Evolutionary conservation across 805 yeast genomes (phyloP).

Genomic region (Saccharomycopsis microspora): DNA sequence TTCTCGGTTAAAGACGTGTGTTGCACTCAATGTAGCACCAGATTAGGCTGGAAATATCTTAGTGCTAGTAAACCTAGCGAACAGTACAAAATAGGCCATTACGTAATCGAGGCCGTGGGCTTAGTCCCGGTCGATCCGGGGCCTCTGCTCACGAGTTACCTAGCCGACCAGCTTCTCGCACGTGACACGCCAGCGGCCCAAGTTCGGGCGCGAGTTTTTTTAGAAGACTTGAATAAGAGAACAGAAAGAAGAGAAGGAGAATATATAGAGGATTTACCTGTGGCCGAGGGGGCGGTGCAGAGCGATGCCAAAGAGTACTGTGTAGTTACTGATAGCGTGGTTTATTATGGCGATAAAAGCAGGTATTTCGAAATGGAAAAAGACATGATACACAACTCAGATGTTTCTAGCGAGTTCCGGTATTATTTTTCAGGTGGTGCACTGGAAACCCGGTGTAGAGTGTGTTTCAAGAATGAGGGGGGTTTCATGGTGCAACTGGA

Average conservation of each 20-base stretch:
- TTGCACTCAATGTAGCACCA: slow-evolving; percentile 41
- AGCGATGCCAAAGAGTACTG: not conserved
- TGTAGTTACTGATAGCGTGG: not conserved
- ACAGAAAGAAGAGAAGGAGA: not conserved
- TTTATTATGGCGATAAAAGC: slow-evolving; percentile 7
- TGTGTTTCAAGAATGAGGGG: not conserved
- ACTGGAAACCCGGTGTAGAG: not conserved
- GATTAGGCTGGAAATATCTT: slow-evolving; percentile 57
- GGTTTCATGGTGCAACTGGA: slow-evolving; percentile 2
- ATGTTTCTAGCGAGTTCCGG: slow-evolving; percentile 2
- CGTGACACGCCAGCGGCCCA: not conserved
- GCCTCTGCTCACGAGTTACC: slow-evolving; percentile 1
- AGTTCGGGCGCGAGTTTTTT: not conserved
- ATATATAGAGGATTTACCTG: not conserved
- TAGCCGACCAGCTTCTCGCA: not conserved
- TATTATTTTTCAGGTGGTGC: slow-evolving; percentile 2
- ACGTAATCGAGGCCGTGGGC: slow-evolving; percentile 10
- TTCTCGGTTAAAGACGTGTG: slow-evolving; percentile 45
- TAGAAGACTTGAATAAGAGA: not conserved
- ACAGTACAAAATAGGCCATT: slow-evolving; percentile 50
- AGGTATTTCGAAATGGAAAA: slow-evolving; percentile 14
- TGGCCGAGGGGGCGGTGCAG: not conserved
- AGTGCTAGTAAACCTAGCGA: slow-evolving; percentile 33
- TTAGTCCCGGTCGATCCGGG: not conserved
- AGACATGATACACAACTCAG: slow-evolving; percentile 3